These are phyloP conservation scores for Neonothopanus nambi DNA, from an alignment of 1,284 basidiomycete genomes.

Conservation along the genomic window DNA sequence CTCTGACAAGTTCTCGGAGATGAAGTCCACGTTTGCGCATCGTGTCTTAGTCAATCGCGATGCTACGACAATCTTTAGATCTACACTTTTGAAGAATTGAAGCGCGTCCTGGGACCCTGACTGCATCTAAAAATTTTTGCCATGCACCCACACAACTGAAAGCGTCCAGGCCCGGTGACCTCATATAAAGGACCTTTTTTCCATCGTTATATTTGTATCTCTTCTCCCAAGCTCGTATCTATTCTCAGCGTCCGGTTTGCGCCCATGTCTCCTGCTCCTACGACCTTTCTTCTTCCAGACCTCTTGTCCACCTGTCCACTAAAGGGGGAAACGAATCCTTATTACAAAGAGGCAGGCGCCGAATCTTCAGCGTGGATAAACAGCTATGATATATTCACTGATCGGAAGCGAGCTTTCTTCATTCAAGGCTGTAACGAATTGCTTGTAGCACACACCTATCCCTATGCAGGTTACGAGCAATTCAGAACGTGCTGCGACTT, in stretches of 20 bases:
- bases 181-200: constrained; percentile 7
- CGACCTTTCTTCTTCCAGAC: constrained; percentile 53
- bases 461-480: constrained; percentile 57
- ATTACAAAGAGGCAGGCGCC: constrained; percentile 53
- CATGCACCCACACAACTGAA: constrained; percentile 1
- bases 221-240: neutral
- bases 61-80: constrained; percentile 6
- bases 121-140: neutral
- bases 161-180: constrained; percentile 3
- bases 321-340: constrained; percentile 47
- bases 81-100: neutral
- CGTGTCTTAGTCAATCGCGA: too few species aligned
- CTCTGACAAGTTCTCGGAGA: neutral
- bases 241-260: neutral
- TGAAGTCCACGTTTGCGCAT: neutral
- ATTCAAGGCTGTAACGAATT: constrained; percentile 61
- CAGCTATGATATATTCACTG: constrained; percentile 57
- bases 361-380: constrained; percentile 66
- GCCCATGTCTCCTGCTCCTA: neutral
- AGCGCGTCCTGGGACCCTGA: neutral
- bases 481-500: constrained; percentile 66
- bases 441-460: constrained; percentile 62
- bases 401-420: constrained; percentile 62
- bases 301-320: constrained; percentile 51
- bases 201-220: neutral